Percentiles rank a stretch among this genome's conserved stretches.
Conservation (phyloP, 768 basidiomycete species). For the Pleurotus tuoliensis region DNA sequence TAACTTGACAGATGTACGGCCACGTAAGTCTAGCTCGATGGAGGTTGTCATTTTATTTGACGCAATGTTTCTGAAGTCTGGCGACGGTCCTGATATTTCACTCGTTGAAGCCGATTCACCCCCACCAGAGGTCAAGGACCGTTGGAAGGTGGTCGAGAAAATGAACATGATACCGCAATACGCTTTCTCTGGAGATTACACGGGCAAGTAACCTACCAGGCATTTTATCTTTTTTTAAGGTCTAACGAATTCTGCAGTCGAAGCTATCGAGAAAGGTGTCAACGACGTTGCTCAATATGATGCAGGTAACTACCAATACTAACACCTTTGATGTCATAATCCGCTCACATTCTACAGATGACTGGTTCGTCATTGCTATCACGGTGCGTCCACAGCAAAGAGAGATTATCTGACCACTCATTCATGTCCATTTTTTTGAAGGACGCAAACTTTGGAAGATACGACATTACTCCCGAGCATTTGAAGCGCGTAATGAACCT, state of each 20-base stretch:
- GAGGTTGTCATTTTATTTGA: background rate
- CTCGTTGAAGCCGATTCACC: slow-evolving; percentile 48
- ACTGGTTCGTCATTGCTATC: slow-evolving; percentile 69
- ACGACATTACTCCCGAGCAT: slow-evolving; percentile 57
- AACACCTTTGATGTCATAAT: background rate
- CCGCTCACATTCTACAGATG: slow-evolving; percentile 34
- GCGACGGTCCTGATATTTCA: slow-evolving; percentile 54
- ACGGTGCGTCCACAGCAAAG: slow-evolving; percentile 33
- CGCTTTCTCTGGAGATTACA: slow-evolving; percentile 65
- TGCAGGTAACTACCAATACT: slow-evolving; percentile 36
- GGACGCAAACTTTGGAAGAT: slow-evolving; percentile 66
- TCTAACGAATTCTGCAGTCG: slow-evolving; percentile 33
- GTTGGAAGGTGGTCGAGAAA: slow-evolving; percentile 68
- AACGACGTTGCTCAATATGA: slow-evolving; percentile 57
- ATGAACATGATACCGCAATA: slow-evolving; percentile 69
- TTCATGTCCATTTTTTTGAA: slow-evolving; percentile 11
- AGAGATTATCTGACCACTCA: background rate
- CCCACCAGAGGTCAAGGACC: slow-evolving; percentile 49
- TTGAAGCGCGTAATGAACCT: slow-evolving; percentile 53
- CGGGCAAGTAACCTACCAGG: slow-evolving; percentile 32
- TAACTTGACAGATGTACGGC: slow-evolving; percentile 47
- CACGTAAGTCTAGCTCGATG: slow-evolving; percentile 43
- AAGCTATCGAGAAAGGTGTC: slow-evolving; percentile 63
- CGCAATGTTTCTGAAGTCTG: slow-evolving; percentile 38
- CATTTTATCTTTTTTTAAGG: no score